Percentiles rank a stretch among this genome's conserved stretches.
These are phyloP conservation scores for Saccharomyces mikatae DNA, from an alignment of 805 yeast species.

Conservation along the genomic window DNA sequence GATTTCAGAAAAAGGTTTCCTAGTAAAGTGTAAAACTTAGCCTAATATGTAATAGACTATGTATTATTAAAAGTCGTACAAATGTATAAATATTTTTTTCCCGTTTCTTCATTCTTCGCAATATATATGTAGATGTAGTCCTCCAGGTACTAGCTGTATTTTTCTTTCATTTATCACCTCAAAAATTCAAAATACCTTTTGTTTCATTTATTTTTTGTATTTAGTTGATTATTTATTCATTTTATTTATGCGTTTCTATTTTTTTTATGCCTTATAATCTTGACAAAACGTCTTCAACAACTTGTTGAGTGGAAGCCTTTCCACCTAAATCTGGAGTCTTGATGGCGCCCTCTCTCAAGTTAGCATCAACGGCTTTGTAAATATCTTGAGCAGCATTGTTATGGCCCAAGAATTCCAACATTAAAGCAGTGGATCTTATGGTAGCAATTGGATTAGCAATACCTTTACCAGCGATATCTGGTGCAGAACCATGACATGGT, in stretches of 20 bases:
- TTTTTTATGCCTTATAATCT: slow-evolving; percentile 10
- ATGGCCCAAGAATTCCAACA: slow-evolving; percentile 95
- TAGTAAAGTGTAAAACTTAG: slow-evolving; percentile 35
- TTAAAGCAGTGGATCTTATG: slow-evolving; percentile 91
- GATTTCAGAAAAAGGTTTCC: slow-evolving; percentile 55
- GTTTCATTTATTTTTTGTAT: not conserved
- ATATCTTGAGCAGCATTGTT: slow-evolving; percentile 84
- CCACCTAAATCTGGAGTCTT: slow-evolving; percentile 97
- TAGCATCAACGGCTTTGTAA: slow-evolving; percentile 90
- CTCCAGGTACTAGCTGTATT: not conserved
- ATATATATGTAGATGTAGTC: not conserved
- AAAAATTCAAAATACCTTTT: not conserved
- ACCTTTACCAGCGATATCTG: slow-evolving; percentile 94
- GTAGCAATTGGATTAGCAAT: slow-evolving; percentile 96
- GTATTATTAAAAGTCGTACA: not conserved
- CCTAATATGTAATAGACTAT: not conserved
- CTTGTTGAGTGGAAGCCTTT: slow-evolving; percentile 75
- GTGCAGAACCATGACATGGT: slow-evolving; percentile 99
- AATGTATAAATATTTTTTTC: not conserved
- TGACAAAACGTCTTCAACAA: slow-evolving; percentile 67
- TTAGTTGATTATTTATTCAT: not conserved
- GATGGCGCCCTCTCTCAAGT: slow-evolving; percentile 63
- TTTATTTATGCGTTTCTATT: not conserved
- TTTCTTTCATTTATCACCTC: not conserved
- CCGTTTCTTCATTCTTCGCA: not conserved